Evolutionary conservation across 2,329 filamentous ascomycete species (phyloP), one percentile per base, ranked within the genome.

Genomic region (Cercospora citrullina): DNA sequence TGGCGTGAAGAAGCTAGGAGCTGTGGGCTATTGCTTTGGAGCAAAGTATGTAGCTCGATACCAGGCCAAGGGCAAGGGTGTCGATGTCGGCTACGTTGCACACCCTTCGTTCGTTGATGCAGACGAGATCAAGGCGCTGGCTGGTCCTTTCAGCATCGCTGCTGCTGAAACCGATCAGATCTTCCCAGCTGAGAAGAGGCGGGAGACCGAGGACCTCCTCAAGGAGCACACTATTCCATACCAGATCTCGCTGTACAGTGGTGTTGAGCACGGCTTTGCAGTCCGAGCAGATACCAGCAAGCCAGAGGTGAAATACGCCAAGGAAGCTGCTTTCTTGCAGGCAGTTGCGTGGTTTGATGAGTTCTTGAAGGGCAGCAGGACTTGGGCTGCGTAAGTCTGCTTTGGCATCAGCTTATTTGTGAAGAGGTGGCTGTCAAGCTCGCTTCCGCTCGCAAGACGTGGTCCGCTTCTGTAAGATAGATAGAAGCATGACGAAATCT

Each of bases 271-370:
- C 78, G 92, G 92, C 0, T 96, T 95, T 75, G 84, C 89, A 8
- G 89, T 93, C 2, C 87, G 91, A 65, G 84, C 84, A 30, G 90
- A 95, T 76, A 68, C 85, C 33, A 84, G 75, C 69, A 84, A 88
- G 70, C 85, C 84, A 77, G 71, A 82, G 57, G 79, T 86, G 75
- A 88, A 86, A 78, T 94, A 86, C 74, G 89, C 91, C 42, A 94
- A 92, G 85, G 91, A 96, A 81, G 87, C 90, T 80, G 92, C 92
- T 5, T 95, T 95, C 77, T 75, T 84, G 71, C 92, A 95, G 83
- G 91, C 91, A 39, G 84, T 93, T 62, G 78, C 83, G 63, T 96
- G 92, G 92, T 93, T 96, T 73, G 85, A 91, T 72, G 83, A 89
- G 78, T 83, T 86, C 77, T 77, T 91, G 69, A 82, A 82, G 77